These are phyloP conservation scores for Opeltia flavorubescens DNA, from an alignment of 495 filamentous ascomycete species.

Conservation along the genomic window DNA sequence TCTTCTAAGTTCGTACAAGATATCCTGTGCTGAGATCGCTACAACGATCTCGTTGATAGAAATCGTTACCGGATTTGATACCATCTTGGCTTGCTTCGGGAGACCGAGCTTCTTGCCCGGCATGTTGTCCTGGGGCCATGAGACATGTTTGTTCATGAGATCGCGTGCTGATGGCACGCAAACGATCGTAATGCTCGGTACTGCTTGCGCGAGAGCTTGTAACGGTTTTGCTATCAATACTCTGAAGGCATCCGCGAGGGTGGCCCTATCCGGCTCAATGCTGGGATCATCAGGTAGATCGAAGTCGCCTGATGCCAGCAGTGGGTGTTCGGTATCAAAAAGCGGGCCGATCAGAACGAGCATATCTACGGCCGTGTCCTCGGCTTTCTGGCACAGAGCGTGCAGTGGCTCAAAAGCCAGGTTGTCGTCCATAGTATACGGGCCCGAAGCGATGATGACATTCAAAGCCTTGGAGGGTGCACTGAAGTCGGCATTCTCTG, in stretches of 20 bases:
- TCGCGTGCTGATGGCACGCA: conserved; percentile 82
- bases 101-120: conserved; percentile 50
- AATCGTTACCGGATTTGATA: conserved; percentile 80
- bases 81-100: conserved; percentile 56
- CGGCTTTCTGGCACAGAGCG: conserved; percentile 63
- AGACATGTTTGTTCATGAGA: conserved; percentile 63
- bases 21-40: conserved; percentile 69
- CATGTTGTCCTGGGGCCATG: conserved; percentile 81
- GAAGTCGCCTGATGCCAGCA: conserved; percentile 80
- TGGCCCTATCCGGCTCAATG: conserved; percentile 59
- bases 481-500: conserved; percentile 42
- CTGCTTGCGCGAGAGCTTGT: conserved; percentile 44
- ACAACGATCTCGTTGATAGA: conserved; percentile 73
- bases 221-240: conserved; percentile 58
- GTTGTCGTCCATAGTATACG: conserved; percentile 84
- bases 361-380: conserved; percentile 60
- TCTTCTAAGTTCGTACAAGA: conserved; percentile 62
- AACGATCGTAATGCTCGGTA: conserved; percentile 67
- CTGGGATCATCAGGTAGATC: conserved; percentile 65
- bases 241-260: conserved; percentile 70
- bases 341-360: conserved; percentile 77
- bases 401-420: conserved; percentile 77
- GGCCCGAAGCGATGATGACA: conserved; percentile 66
- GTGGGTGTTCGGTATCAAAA: conserved; percentile 77
- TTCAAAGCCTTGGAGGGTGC: conserved; percentile 48